Evolutionary conservation across 176 grass and related monocot species (phyloP), one percentile per base, ranked within the genome.

Genomic region (Aegilops longissima): DNA sequence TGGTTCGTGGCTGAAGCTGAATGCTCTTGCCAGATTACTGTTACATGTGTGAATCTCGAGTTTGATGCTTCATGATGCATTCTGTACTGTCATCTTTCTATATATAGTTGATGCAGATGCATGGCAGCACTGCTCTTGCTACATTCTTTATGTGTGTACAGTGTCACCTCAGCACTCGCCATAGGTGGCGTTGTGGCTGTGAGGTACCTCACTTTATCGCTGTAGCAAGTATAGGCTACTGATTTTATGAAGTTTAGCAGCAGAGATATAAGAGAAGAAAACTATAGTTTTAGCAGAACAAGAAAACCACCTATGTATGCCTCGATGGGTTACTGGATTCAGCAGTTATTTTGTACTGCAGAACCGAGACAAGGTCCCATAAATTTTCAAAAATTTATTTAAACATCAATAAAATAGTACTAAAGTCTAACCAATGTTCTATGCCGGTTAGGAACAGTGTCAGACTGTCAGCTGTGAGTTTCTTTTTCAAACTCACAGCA

Each of bases 231-330:
- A 72, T 40, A 56, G 47, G 29, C 49, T 83, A 83, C 13, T 59
- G 81, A 83, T 70, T 58, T 82, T 83, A 73, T 70, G 8, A 24
- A 83, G 29, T 39, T 2, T 83, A 70, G 51, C 33, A 72, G 47
- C 14, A 72, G 67, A 61, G 47, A 49, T 82, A 68, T 8, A 82
- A 82, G 3, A 35, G 47, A 82, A 3, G 18, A 52, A 69, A 51
- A 82, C 63, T 34, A 49, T 70, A 52, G 34, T 70, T 69, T 82
- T 45, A 6, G 44, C 33, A 59, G 30, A 78, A 78, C 51, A 35
- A 35, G 47, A 54, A 35, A 59, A 78, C 29, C 2, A 9, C 40
- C 29, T 77, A 76, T 35, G 47, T 58, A 77, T 56, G 47, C 75
- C 51, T 77, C 14, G 17, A 31, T 76, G 31, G 77, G 17, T 30